Percentiles rank a stretch among this genome's conserved stretches.
phyloP scores from a whole-genome alignment of 345 rosid species.

The Noccaea caerulescens region DNA sequence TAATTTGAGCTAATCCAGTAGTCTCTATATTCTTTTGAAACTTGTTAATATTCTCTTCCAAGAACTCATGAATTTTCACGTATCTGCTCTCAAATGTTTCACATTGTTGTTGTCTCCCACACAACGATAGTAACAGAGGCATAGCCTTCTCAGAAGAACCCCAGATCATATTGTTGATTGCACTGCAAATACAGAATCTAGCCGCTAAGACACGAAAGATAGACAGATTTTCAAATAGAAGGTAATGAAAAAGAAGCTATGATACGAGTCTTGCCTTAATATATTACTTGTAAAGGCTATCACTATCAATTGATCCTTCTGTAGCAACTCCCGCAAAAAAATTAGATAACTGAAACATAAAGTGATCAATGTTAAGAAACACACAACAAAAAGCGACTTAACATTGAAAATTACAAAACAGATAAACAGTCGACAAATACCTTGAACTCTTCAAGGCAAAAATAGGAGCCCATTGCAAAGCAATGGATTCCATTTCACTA shows the following conservation, averaged over 20 bases:
- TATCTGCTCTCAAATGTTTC: slow-evolving; percentile 48
- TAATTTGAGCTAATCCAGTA: slow-evolving; percentile 41
- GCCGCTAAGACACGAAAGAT: slow-evolving; percentile 26
- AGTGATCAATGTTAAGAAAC: slow-evolving; percentile 21
- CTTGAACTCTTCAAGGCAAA: slow-evolving; percentile 57
- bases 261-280: slow-evolving; percentile 55
- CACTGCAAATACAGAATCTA: slow-evolving; percentile 53
- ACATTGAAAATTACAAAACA: neutral
- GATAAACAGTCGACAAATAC: slow-evolving; percentile 41
- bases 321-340: slow-evolving; percentile 62
- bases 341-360: slow-evolving; percentile 54
- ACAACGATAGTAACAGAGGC: slow-evolving; percentile 54
- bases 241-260: neutral
- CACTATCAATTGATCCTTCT: slow-evolving; percentile 50
- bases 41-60: slow-evolving; percentile 44
- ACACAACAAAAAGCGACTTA: neutral
- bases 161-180: slow-evolving; percentile 61
- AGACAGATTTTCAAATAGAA: slow-evolving; percentile 1
- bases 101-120: slow-evolving; percentile 56
- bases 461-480: slow-evolving; percentile 65
- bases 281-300: slow-evolving; percentile 52
- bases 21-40: slow-evolving; percentile 40
- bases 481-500: slow-evolving; percentile 49
- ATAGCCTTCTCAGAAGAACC: slow-evolving; percentile 57
- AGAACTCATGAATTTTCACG: slow-evolving; percentile 48